Percentiles rank a stretch among this genome's conserved stretches.
Evolutionary conservation across 805 yeast genomes (phyloP).

Genomic region (Wickerhamiella kazuoi): DNA sequence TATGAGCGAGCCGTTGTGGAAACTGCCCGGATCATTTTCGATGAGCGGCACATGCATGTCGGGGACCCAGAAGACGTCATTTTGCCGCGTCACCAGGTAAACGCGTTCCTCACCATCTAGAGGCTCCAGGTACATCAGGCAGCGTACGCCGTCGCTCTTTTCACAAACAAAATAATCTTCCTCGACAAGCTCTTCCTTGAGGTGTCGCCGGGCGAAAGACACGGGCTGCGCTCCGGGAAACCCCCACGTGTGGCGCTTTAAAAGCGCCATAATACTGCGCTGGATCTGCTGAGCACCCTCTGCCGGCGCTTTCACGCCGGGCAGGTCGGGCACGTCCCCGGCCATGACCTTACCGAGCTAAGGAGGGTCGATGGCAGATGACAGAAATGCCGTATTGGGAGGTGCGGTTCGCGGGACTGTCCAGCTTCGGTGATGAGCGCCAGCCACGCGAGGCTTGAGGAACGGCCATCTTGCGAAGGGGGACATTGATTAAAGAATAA

Average conservation of each 20-base stretch:
- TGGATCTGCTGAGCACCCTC: slow-evolving; percentile 51
- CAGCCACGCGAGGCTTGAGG: too few species aligned
- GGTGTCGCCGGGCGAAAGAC: slow-evolving; percentile 62
- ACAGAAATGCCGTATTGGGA: too few species aligned
- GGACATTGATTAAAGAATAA: too few species aligned
- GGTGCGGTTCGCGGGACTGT: too few species aligned
- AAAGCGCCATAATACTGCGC: slow-evolving; percentile 44
- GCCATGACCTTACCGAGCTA: too few species aligned
- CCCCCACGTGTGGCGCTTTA: slow-evolving; percentile 34
- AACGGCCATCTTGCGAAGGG: too few species aligned
- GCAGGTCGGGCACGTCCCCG: slow-evolving; percentile 60
- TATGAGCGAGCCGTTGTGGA: slow-evolving; percentile 63
- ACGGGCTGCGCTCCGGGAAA: slow-evolving; percentile 93
- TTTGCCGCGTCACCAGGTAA: slow-evolving; percentile 73
- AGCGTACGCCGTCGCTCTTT: slow-evolving; percentile 83
- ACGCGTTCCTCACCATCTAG: slow-evolving; percentile 62
- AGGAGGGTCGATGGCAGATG: too few species aligned
- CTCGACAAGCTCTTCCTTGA: slow-evolving; percentile 38
- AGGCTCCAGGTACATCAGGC: slow-evolving; percentile 37
- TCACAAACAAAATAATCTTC: slow-evolving; percentile 91
- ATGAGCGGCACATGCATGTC: slow-evolving; percentile 57
- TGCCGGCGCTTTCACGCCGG: slow-evolving; percentile 65
- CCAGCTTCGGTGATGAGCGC: too few species aligned
- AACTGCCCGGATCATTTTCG: slow-evolving; percentile 31
- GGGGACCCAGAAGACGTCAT: slow-evolving; percentile 67